phyloP scores from a whole-genome alignment of 441 rosid species.

The Corymbia citriodora region DNA sequence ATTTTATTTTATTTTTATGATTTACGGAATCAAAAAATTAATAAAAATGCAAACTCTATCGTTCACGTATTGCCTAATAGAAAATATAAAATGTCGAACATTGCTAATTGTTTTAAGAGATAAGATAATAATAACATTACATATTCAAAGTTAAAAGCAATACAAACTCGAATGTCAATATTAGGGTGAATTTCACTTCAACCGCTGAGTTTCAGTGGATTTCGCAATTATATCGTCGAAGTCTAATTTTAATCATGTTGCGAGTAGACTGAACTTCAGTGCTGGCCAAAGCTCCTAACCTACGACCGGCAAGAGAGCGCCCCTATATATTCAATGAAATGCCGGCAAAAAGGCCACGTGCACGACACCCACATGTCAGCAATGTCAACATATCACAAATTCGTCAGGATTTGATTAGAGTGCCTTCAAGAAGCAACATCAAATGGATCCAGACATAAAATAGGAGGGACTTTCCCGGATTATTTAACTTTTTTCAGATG shows the following conservation, averaged over 20 bases:
- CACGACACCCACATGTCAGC: neutral
- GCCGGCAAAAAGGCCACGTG: fast-evolving
- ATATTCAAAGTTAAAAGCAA: neutral
- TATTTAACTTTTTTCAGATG: fast-evolving
- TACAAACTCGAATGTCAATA: no score
- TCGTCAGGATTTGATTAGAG: fast-evolving
- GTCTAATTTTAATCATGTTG: neutral
- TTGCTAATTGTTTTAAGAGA: neutral
- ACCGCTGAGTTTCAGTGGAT: neutral
- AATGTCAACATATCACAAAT: neutral
- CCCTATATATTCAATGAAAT: neutral
- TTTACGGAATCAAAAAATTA: neutral
- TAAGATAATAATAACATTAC: neutral
- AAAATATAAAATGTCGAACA: no score
- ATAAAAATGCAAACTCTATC: neutral
- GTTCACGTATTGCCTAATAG: fast-evolving
- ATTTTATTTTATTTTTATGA: neutral
- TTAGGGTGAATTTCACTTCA: neutral
- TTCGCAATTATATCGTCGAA: neutral
- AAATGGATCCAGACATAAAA: neutral
- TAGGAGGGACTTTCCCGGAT: neutral
- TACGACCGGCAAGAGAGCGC: neutral
- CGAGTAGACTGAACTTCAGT: fast-evolving
- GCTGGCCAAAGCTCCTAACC: neutral
- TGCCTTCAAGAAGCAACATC: no score